These are phyloP conservation scores for Puccinia triticina DNA, from an alignment of 1,284 basidiomycete species.

Conservation along the genomic window DNA sequence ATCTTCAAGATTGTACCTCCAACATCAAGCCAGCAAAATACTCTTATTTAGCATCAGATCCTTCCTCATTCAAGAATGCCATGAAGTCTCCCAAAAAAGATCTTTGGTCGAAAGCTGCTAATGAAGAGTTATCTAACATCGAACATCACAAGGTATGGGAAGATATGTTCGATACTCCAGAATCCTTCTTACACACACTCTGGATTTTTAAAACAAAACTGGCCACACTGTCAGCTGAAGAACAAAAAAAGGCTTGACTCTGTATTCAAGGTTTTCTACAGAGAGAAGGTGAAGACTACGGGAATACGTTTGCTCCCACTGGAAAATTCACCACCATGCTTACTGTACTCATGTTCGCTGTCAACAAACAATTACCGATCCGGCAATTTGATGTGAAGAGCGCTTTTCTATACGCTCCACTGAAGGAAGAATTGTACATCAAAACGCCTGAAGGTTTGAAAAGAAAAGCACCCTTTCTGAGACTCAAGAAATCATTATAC, in stretches of 20 bases:
- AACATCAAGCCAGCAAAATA: too few relatives aligned
- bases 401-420: conserved; percentile 62
- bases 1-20: too few relatives aligned
- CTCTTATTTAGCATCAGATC: too few relatives aligned
- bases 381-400: conserved; percentile 63
- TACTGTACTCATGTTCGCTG: conserved; percentile 61
- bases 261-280: conserved; percentile 64
- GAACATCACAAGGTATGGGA: conserved; percentile 8
- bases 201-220: too few relatives aligned
- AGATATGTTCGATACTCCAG: not conserved
- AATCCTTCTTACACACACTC: too few relatives aligned
- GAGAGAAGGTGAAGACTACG: conserved; percentile 62
- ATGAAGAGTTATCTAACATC: conserved; percentile 12
- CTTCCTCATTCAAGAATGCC: too few relatives aligned
- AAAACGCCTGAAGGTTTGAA: too few relatives aligned
- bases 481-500: too few relatives aligned
- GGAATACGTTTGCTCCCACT: conserved; percentile 63
- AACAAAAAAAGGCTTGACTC: too few relatives aligned
- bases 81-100: too few relatives aligned
- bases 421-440: conserved; percentile 63
- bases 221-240: too few relatives aligned
- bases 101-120: not conserved
- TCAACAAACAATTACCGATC: conserved; percentile 58
- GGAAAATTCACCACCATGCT: conserved; percentile 60
- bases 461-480: too few relatives aligned